These are phyloP conservation scores for Penicillium sp. DNA, from an alignment of 2,329 filamentous ascomycete genomes.

Conservation along the genomic window DNA sequence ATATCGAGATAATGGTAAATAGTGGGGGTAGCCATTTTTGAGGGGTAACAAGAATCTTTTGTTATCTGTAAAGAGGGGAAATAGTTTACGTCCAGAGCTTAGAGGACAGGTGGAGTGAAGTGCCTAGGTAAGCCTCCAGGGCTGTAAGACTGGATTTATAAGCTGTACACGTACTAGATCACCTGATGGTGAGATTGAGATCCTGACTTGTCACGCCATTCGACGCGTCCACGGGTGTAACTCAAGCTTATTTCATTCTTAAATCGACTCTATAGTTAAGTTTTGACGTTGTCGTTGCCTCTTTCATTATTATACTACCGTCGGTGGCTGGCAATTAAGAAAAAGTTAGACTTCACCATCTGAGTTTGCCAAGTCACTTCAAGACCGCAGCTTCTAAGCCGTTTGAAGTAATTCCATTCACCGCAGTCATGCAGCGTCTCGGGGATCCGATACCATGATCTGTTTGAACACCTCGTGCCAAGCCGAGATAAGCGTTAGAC, in stretches of 20 bases:
- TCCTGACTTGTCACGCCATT: too few relatives aligned
- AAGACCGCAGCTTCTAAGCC: not conserved
- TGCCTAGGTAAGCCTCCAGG: too few relatives aligned
- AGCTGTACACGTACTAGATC: too few relatives aligned
- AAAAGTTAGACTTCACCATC: not conserved
- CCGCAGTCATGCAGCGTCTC: not conserved
- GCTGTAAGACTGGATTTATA: too few relatives aligned
- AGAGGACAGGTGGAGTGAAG: too few relatives aligned
- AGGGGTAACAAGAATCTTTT: not conserved
- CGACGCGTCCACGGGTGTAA: too few relatives aligned
- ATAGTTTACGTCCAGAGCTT: too few relatives aligned
- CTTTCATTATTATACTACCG: not conserved
- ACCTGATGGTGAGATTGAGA: too few relatives aligned
- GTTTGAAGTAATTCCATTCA: not conserved
- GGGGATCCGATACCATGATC: not conserved
- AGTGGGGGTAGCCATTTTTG: not conserved
- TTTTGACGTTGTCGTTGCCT: too few relatives aligned
- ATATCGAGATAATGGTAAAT: not conserved
- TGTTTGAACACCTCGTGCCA: not conserved
- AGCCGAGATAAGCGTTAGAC: not conserved
- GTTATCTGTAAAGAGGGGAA: too few relatives aligned
- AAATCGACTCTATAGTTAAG: too few relatives aligned
- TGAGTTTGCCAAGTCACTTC: not conserved
- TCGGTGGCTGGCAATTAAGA: not conserved
- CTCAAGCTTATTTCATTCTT: too few relatives aligned